phyloP scores from a whole-genome alignment of 1,284 basidiomycete species.

The Leccinum huronense region DNA sequence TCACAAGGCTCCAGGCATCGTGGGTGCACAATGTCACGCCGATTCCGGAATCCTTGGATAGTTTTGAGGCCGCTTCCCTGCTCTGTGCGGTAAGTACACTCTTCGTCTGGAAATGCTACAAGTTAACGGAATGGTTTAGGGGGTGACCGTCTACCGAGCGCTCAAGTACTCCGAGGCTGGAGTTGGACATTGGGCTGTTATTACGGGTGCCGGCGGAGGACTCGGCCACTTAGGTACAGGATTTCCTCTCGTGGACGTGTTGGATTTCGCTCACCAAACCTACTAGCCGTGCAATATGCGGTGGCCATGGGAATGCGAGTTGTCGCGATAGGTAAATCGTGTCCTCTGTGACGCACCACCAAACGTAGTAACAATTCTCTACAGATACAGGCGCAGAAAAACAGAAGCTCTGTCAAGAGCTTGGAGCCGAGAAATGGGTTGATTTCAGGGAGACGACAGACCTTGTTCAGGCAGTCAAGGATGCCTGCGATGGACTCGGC shows the following conservation, averaged over 20 bases:
- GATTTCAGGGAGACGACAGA: conserved; percentile 71
- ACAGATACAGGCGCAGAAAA: conserved; percentile 75
- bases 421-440: conserved; percentile 79
- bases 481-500: conserved; percentile 67
- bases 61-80: conserved; percentile 75
- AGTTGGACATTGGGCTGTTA: conserved; percentile 79
- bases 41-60: conserved; percentile 67
- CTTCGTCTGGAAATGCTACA: neutral
- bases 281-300: conserved; percentile 73
- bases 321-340: conserved; percentile 64
- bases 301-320: conserved; percentile 73
- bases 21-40: conserved; percentile 71
- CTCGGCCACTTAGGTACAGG: conserved; percentile 61
- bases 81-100: conserved; percentile 66
- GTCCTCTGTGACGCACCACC: neutral
- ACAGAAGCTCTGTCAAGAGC: conserved; percentile 59
- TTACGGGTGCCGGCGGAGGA: conserved; percentile 78
- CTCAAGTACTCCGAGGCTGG: conserved; percentile 71
- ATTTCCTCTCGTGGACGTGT: neutral
- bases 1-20: conserved; percentile 44
- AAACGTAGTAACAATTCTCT: neutral
- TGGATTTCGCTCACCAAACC: conserved; percentile 10
- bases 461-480: conserved; percentile 61
- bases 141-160: conserved; percentile 81
- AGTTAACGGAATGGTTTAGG: conserved; percentile 38